A percentile compares a stretch with the other conserved stretches of the same genome.
phyloP scores from a whole-genome alignment of 2,329 filamentous ascomycete genomes.

The Beauveria caledonica region DNA sequence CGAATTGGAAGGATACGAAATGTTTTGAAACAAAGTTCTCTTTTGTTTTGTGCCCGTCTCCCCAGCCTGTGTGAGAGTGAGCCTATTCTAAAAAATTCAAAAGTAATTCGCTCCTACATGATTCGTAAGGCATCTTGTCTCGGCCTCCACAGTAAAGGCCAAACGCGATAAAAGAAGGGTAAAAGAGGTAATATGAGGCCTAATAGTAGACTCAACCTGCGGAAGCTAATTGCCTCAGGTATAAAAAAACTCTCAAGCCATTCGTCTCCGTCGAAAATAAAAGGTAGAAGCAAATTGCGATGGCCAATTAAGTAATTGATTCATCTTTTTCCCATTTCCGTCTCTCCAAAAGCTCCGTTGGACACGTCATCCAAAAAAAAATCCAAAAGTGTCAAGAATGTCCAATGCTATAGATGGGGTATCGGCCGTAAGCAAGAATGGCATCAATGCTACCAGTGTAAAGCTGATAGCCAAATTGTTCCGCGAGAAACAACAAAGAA shows the following conservation, averaged over 20 bases:
- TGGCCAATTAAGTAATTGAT: background rate
- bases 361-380: background rate
- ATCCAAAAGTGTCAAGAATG: background rate
- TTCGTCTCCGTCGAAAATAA: conserved; percentile 2
- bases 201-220: background rate
- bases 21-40: background rate
- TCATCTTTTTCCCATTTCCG: background rate
- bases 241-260: conserved; percentile 2
- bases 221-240: background rate
- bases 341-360: conserved; percentile 8
- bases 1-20: background rate
- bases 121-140: conserved; percentile 3
- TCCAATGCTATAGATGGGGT: conserved; percentile 16
- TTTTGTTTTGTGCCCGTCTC: background rate
- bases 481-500: conserved; percentile 1
- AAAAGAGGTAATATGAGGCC: background rate
- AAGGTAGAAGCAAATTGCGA: conserved; percentile 10
- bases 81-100: background rate
- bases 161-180: background rate
- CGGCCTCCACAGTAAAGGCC: background rate
- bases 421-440: conserved; percentile 23
- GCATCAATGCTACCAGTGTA: conserved; percentile 14
- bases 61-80: background rate
- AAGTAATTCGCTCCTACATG: conserved; percentile 7
- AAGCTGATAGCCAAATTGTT: conserved; percentile 4